Base-by-base conservation (phyloP, 495 filamentous ascomycete species). In the Penicillium cosmopolitanum region DNA sequence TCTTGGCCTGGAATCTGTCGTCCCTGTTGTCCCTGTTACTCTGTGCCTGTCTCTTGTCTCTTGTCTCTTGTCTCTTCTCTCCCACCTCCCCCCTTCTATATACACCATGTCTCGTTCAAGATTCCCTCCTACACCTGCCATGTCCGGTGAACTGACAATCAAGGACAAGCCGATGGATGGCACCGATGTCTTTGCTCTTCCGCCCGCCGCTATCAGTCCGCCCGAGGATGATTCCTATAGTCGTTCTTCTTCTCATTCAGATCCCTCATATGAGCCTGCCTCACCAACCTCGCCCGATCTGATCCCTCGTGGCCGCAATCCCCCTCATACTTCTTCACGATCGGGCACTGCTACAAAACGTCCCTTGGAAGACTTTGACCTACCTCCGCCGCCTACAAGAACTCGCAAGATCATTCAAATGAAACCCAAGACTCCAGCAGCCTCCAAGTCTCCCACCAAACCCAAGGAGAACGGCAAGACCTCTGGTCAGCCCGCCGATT, bases 391-490 rank as follows among this genome's bases (percentile, higher is more conserved):
- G 15, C 95, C 95, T 0, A 96, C 93, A 12, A 81, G 95, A 50
- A 90, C 92, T 31, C 86, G 96, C 62, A 97, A 93, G 78, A 98
- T 98, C 68, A 98, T 98, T 51, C 95, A 98, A 75, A 97, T 98
- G 95, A 96, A 96, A 71, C 80, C 74, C 11, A 82, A 80, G 61
- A 48, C 73, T 0, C 68, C 67, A 8, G 19, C 71, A 10, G 33
- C 66, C 8, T 62, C 58, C 18, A 78, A 73, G 53, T 25, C 68
- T 31, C 55, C 70, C 0, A 31, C 67, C 8, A 70, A 59, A 40
- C 53, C 66, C 16, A 73, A 72, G 42, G 71, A 74, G 2, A 68
- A 18, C 15, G 59, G 48, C 48, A 80, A 78, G 33, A 53, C 53
- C 23, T 15, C 71, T 1, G 31, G 72, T 18, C 74, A 72, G 51